Evolutionary conservation across 1,284 basidiomycete species (phyloP), one percentile per base, ranked within the genome.

Genomic region (Exobasidium cylindrosporum): DNA sequence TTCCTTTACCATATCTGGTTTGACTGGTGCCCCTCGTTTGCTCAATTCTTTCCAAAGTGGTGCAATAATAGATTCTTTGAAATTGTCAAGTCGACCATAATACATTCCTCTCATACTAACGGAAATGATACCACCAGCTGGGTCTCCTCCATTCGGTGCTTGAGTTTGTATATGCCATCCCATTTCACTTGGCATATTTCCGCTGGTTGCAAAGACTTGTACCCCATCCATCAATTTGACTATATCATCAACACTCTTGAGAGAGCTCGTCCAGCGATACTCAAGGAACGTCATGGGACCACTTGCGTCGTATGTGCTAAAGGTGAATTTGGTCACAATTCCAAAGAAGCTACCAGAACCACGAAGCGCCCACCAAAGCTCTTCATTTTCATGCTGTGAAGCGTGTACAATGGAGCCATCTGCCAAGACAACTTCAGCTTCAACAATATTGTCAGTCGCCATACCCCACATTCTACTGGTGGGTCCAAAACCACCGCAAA

Each of bases 261-360:
- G 21, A 10, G 66, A 68, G 4, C 63, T 64, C 0, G 60, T 57
- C 74, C 74, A 76, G 14, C 58, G 58, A 53, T 66, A 70, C 23
- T 72, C 64, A 57, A 75, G 62, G 21, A 65, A 76, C 21, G 61
- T 54, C 44, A 58, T 53, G 11, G 66, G 69, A 6, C 45, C 13
- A 28, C 52, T 52, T 1, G 66, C 73, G 75, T 82, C 61, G 67
- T 70, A 55, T 1, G 71, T 66, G 11, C 50, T 55, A 47, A 78
- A 77, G 24, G 63, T 58, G 44, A 77, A 63, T 24, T 69, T 62
- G 17, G 80, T 81, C 40, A 80, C 69, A 61, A 81, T 73, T 55
- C 70, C 80, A 57, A 76, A 80, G 54, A 70, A 74, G n/a, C 73
- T 66, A 2, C 78, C 80, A 30, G 75, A 72, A 3, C 80, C 80